Evolutionary conservation across 176 grass and related monocot genomes (phyloP).

Genomic region (Oryza rufipogon): DNA sequence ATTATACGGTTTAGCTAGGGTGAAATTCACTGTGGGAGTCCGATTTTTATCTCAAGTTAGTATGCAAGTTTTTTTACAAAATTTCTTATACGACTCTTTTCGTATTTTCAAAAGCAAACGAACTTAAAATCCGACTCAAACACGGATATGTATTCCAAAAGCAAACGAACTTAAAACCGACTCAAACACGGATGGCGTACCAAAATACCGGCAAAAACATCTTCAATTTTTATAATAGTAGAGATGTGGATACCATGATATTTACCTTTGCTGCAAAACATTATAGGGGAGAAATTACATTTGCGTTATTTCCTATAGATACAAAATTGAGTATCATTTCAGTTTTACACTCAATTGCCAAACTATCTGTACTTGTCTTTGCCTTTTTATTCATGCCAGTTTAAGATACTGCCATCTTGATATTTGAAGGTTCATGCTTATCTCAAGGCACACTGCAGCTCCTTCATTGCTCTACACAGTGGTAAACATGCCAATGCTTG

Average conservation of each 20-base stretch:
- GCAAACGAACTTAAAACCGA: too few relatives aligned
- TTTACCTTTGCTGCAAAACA: not conserved
- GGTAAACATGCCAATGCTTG: constrained; percentile 49
- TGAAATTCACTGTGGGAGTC: too few relatives aligned
- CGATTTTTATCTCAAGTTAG: too few relatives aligned
- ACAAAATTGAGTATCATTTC: not conserved
- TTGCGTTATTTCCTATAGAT: not conserved
- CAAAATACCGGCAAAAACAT: too few relatives aligned
- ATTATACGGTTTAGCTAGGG: too few relatives aligned
- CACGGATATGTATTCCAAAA: too few relatives aligned
- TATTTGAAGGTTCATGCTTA: constrained; percentile 80
- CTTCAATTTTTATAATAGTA: too few relatives aligned
- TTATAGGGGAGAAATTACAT: not conserved
- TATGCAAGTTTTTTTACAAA: too few relatives aligned
- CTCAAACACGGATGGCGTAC: too few relatives aligned
- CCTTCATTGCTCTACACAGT: constrained; percentile 75
- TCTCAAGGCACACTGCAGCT: constrained; percentile 58
- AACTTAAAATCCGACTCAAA: too few relatives aligned
- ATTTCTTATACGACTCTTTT: too few relatives aligned
- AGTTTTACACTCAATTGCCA: not conserved
- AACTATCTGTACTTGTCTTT: not conserved
- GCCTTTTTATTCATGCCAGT: constrained; percentile 16
- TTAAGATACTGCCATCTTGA: constrained; percentile 19
- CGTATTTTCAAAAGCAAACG: too few relatives aligned
- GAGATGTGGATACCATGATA: not conserved